These are phyloP conservation scores for Aspergillus ochraceus DNA, from an alignment of 2,329 filamentous ascomycete species.

Conservation along the genomic window DNA sequence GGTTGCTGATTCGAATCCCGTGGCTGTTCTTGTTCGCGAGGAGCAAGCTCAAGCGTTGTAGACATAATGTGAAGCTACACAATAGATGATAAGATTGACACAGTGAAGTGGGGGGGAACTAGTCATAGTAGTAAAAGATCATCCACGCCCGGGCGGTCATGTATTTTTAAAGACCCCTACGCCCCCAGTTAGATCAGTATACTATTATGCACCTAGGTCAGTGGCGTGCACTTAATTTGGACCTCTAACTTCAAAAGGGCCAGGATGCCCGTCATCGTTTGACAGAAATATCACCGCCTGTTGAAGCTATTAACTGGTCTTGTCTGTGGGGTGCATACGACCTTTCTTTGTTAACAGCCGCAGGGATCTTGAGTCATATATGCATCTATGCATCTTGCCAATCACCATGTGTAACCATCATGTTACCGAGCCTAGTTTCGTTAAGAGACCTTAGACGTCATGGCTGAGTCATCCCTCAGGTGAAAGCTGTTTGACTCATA, in stretches of 20 bases:
- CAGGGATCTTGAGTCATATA: neutral
- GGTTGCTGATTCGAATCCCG: neutral
- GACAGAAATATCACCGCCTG: no score
- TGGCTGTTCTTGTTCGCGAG: neutral
- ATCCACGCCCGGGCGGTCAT: neutral
- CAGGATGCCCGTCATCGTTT: no score
- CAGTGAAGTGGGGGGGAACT: neutral
- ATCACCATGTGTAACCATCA: neutral
- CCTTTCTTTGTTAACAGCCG: neutral
- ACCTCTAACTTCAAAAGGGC: neutral
- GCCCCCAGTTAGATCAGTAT: neutral
- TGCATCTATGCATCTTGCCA: neutral
- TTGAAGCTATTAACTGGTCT: neutral
- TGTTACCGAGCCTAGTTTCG: neutral
- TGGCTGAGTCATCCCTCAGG: no score
- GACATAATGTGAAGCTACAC: neutral
- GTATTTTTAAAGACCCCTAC: neutral
- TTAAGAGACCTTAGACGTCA: neutral
- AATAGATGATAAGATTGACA: neutral
- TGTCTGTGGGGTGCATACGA: neutral
- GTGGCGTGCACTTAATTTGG: neutral
- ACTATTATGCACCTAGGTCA: neutral
- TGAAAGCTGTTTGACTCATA: no score
- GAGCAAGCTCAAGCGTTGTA: conserved; percentile 4
- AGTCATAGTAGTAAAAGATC: neutral